phyloP scores from a whole-genome alignment of 257 asterid genomes.

The Ophiorrhiza pumila region DNA sequence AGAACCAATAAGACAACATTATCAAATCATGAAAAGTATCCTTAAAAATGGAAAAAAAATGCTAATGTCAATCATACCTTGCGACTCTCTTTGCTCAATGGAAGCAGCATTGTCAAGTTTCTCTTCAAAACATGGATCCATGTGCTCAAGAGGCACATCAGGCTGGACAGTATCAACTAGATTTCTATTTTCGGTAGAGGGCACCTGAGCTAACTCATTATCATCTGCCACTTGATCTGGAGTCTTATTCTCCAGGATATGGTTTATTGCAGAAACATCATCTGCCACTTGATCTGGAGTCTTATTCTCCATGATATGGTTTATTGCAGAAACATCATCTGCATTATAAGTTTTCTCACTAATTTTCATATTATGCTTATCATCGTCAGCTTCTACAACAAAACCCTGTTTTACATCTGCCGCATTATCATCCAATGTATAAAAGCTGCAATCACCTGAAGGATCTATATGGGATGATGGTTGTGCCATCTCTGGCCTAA shows the following conservation, averaged over 20 bases:
- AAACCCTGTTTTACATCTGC: conserved; percentile 27
- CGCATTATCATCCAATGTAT: conserved; percentile 27
- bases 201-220: conserved; percentile 23
- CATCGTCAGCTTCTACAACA: conserved; percentile 33
- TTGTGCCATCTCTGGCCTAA: conserved; percentile 31
- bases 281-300: conserved; percentile 25
- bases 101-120: conserved; percentile 21
- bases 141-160: conserved; percentile 19
- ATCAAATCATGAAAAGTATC: not conserved
- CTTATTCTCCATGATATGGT: conserved; percentile 22
- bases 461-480: conserved; percentile 27
- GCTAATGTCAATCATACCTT: conserved; percentile 17
- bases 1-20: not conserved
- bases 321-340: conserved; percentile 27
- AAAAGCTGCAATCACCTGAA: conserved; percentile 26
- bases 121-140: conserved; percentile 19
- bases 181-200: conserved; percentile 22
- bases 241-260: conserved; percentile 19
- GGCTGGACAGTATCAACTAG: conserved; percentile 9
- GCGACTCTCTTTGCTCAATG: conserved; percentile 17
- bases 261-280: conserved; percentile 25
- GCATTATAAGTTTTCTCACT: conserved; percentile 31
- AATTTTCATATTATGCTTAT: conserved; percentile 19
- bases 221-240: conserved; percentile 24
- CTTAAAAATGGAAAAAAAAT: not conserved